A percentile compares a stretch with the other conserved stretches of the same genome.
Evolutionary conservation across 768 basidiomycete species (phyloP).

Genomic region (Tremella yokohamensis): DNA sequence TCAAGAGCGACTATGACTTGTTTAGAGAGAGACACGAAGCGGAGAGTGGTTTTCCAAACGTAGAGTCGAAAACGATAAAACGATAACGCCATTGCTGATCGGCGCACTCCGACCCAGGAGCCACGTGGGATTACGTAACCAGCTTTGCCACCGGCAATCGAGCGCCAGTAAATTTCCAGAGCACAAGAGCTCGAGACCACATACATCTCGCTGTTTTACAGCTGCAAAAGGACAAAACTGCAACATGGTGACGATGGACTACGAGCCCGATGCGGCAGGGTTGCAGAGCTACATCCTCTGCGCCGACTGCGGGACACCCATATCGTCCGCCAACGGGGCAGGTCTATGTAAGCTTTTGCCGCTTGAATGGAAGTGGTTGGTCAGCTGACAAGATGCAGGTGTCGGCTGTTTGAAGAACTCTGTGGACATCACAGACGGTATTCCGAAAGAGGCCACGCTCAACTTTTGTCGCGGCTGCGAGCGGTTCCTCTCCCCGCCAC

Average conservation of each 20-base stretch:
- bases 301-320: slow-evolving; percentile 51
- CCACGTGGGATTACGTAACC: too few species aligned
- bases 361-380: slow-evolving; percentile 3
- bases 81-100: too few species aligned
- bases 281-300: slow-evolving; percentile 49
- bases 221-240: too few species aligned
- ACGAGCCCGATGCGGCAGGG: slow-evolving; percentile 40
- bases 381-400: slow-evolving; percentile 24
- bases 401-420: slow-evolving; percentile 55
- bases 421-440: slow-evolving; percentile 96
- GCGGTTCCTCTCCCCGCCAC: slow-evolving; percentile 86
- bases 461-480: slow-evolving; percentile 92
- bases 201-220: neutral
- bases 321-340: slow-evolving; percentile 45
- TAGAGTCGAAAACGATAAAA: too few species aligned
- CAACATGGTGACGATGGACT: slow-evolving; percentile 46
- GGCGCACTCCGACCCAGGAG: too few species aligned
- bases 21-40: too few species aligned
- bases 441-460: slow-evolving; percentile 80
- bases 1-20: too few species aligned
- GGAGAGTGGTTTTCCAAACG: too few species aligned
- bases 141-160: too few species aligned
- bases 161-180: too few species aligned
- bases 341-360: slow-evolving; percentile 40
- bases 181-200: too few species aligned